These are phyloP conservation scores for Gossypium sturtianum DNA, from an alignment of 345 rosid genomes.

Conservation along the genomic window DNA sequence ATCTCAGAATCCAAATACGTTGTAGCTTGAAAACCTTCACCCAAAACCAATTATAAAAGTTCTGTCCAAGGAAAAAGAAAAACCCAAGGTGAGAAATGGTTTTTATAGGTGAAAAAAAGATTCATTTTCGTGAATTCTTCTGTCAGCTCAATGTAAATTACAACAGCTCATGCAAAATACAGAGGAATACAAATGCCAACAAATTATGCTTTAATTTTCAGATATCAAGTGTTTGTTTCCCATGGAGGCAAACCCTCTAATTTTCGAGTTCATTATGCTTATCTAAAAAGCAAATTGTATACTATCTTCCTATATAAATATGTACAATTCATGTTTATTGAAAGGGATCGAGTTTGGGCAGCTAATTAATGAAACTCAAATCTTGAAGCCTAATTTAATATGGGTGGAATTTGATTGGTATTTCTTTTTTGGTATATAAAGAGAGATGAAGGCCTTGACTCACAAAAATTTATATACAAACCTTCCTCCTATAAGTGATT, in stretches of 20 bases:
- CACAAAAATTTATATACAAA: too few species aligned
- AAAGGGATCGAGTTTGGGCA: background rate
- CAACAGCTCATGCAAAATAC: background rate
- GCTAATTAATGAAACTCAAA: background rate
- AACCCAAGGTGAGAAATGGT: background rate
- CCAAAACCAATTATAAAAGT: background rate
- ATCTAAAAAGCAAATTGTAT: background rate
- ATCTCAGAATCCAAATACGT: too few species aligned
- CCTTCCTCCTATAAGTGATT: too few species aligned
- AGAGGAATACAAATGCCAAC: background rate
- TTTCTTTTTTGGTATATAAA: too few species aligned
- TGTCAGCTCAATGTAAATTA: background rate
- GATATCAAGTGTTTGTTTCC: background rate
- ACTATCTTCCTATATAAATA: background rate
- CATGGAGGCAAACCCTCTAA: too few species aligned
- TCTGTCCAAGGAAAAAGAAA: background rate
- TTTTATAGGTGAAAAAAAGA: background rate
- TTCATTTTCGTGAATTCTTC: background rate
- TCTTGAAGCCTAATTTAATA: background rate
- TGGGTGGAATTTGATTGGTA: background rate
- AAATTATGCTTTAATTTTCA: background rate
- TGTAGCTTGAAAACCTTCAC: background rate
- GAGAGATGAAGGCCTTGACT: background rate
- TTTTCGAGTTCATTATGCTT: too few species aligned
- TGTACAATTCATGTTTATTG: background rate